These are phyloP conservation scores for Cercospora beticola DNA, from an alignment of 2,329 filamentous ascomycete genomes.

Conservation along the genomic window DNA sequence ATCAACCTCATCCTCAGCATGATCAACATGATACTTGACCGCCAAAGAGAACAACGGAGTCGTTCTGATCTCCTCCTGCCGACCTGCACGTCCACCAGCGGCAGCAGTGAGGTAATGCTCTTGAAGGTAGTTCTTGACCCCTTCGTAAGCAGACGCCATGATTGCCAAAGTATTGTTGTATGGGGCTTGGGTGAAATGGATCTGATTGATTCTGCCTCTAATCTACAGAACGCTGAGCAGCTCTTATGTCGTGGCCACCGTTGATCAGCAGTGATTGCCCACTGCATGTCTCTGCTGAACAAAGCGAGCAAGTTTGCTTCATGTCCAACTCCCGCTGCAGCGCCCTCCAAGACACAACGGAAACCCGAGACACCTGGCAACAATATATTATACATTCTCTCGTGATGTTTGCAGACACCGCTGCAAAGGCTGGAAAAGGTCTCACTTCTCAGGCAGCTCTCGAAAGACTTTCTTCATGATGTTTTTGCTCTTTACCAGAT, in stretches of 20 bases:
- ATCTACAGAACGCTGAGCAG: not conserved
- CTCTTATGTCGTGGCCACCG: not conserved
- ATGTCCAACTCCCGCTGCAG: not conserved
- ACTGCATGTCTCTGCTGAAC: constrained; percentile 1
- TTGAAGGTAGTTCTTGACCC: constrained; percentile 3
- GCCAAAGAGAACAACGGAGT: constrained; percentile 32
- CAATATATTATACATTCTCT: not conserved
- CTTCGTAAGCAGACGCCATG: constrained; percentile 5
- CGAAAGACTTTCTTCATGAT: constrained; percentile 84
- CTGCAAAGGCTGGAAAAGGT: not conserved
- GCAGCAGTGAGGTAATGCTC: not conserved
- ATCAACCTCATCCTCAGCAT: not conserved
- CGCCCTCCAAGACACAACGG: not conserved
- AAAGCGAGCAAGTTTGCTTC: constrained; percentile 12
- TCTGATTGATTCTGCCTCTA: not conserved
- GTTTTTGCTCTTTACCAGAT: constrained; percentile 85
- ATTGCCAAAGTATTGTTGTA: not conserved
- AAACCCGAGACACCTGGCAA: not conserved
- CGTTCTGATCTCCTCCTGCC: constrained; percentile 26
- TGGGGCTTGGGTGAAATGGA: not conserved
- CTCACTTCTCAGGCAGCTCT: constrained; percentile 34
- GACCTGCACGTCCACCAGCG: constrained; percentile 11
- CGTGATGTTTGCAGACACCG: not conserved
- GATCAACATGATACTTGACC: constrained; percentile 24
- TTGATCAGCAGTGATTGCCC: not conserved